Evolutionary conservation across 2,329 filamentous ascomycete genomes (phyloP).

Genomic region (Cladosporium sp.): DNA sequence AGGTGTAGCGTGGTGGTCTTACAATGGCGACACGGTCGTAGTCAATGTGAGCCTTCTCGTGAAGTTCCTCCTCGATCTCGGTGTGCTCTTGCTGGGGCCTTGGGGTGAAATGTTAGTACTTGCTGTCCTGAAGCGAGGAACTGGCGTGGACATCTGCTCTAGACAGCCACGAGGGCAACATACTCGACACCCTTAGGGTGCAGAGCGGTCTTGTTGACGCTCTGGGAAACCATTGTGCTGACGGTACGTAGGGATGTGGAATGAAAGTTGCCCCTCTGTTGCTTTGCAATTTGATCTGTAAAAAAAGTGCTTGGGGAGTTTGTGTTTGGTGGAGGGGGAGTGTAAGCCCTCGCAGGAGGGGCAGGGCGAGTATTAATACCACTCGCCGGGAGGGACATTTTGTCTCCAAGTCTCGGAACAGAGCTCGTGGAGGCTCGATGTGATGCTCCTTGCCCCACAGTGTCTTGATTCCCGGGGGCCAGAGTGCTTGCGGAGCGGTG

Average conservation of each 20-base stretch:
- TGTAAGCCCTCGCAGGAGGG: slow-evolving; percentile 19
- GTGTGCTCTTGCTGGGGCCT: slow-evolving; percentile 86
- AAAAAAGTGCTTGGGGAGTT: slow-evolving; percentile 50
- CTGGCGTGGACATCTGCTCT: too few species aligned
- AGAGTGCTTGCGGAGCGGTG: slow-evolving; percentile 1
- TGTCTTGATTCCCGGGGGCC: slow-evolving; percentile 6
- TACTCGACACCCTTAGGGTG: slow-evolving; percentile 88
- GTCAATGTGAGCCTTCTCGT: slow-evolving; percentile 97
- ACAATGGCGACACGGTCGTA: slow-evolving; percentile 98
- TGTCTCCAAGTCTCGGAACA: slow-evolving; percentile 11
- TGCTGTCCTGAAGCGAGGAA: neutral
- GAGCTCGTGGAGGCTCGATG: slow-evolving; percentile 6
- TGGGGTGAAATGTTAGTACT: slow-evolving; percentile 18
- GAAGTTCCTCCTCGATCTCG: slow-evolving; percentile 94
- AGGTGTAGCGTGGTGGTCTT: slow-evolving; percentile 35
- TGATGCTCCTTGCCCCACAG: slow-evolving; percentile 11
- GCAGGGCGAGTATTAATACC: slow-evolving; percentile 15
- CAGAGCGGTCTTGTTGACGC: slow-evolving; percentile 84
- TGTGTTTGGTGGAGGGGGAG: slow-evolving; percentile 30
- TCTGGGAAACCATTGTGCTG: slow-evolving; percentile 43
- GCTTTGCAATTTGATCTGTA: slow-evolving; percentile 52
- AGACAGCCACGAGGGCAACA: slow-evolving; percentile 36
- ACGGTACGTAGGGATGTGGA: slow-evolving; percentile 47
- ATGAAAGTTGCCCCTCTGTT: slow-evolving; percentile 53
- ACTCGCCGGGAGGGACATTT: slow-evolving; percentile 5